phyloP scores from a whole-genome alignment of 192 early-diverging fungal genomes.

The Backusella luteola region DNA sequence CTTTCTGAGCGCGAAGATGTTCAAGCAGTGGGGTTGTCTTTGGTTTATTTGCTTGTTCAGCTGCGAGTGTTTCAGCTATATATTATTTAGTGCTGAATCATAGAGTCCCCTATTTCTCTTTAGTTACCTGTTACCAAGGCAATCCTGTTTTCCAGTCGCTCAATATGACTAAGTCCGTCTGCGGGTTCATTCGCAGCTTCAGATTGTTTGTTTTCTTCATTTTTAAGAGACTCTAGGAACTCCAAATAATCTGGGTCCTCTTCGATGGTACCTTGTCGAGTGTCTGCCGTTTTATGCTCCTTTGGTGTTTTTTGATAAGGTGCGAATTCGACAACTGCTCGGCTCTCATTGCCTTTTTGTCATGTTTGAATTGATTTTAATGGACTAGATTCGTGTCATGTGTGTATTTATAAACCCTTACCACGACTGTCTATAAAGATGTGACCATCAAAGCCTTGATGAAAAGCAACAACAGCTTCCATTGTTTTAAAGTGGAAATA shows the following conservation, averaged over 20 bases:
- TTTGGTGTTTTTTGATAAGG: constrained; percentile 73
- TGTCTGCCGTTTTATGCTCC: constrained; percentile 59
- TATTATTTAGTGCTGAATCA: not conserved
- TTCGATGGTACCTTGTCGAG: constrained; percentile 78
- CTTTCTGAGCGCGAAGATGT: constrained; percentile 69
- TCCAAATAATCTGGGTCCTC: constrained; percentile 75
- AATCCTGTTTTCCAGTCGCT: constrained; percentile 43
- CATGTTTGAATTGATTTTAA: not conserved
- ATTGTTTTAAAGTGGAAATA: constrained; percentile 73
- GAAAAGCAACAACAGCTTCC: constrained; percentile 71
- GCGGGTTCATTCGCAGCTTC: constrained; percentile 43
- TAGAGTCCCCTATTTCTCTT: not conserved
- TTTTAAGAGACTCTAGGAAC: constrained; percentile 69
- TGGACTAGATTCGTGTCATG: not conserved
- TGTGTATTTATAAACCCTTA: constrained; percentile 13
- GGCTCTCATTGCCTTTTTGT: constrained; percentile 59
- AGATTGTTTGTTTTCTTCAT: constrained; percentile 32
- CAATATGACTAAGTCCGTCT: constrained; percentile 48
- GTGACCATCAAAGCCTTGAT: constrained; percentile 75
- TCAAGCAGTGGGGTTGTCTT: constrained; percentile 78
- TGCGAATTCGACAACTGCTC: constrained; percentile 79
- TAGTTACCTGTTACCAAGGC: constrained; percentile 32
- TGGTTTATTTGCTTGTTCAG: constrained; percentile 47
- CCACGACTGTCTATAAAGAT: constrained; percentile 67
- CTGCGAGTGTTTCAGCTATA: constrained; percentile 35